Conservation (phyloP, 1,139 yeast species). For the Kodamaea plutei region DNA sequence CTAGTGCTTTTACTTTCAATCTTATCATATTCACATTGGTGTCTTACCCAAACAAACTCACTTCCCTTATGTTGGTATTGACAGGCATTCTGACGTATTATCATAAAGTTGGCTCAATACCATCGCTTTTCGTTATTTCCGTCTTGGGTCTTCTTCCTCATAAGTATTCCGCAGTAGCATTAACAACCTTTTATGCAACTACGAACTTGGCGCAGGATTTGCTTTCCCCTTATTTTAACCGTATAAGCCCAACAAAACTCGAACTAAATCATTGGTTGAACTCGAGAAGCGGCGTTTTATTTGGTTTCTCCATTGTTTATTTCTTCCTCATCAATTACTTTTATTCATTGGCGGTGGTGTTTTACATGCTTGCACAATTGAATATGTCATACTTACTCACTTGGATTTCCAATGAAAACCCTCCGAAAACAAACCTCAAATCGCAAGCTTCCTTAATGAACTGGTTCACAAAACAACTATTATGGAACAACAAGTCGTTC, state of each 20-base stretch:
- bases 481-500: conserved; percentile 23
- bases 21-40: conserved; percentile 11
- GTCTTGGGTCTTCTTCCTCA: conserved; percentile 32
- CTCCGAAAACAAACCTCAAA: conserved; percentile 2
- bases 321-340: conserved; percentile 35
- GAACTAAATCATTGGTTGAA: conserved; percentile 50
- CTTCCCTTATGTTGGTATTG: conserved; percentile 37
- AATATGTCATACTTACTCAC: conserved; percentile 53
- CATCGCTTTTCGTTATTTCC: conserved; percentile 36
- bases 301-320: conserved; percentile 56
- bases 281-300: conserved; percentile 54
- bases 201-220: conserved; percentile 43
- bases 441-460: conserved; percentile 19
- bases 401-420: conserved; percentile 46
- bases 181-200: conserved; percentile 46
- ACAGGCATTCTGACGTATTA: conserved; percentile 43
- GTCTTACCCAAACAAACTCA: conserved; percentile 30
- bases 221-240: conserved; percentile 48
- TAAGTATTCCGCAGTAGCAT: conserved; percentile 28
- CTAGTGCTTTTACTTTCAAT: conserved; percentile 10
- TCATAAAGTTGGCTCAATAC: conserved; percentile 43
- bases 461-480: conserved; percentile 32
- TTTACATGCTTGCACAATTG: conserved; percentile 55
- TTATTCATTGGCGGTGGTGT: conserved; percentile 45
- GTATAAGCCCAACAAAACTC: conserved; percentile 42